Base-by-base conservation (phyloP, 2,329 filamentous ascomycete genomes). In the Diplodia sapinea region DNA sequence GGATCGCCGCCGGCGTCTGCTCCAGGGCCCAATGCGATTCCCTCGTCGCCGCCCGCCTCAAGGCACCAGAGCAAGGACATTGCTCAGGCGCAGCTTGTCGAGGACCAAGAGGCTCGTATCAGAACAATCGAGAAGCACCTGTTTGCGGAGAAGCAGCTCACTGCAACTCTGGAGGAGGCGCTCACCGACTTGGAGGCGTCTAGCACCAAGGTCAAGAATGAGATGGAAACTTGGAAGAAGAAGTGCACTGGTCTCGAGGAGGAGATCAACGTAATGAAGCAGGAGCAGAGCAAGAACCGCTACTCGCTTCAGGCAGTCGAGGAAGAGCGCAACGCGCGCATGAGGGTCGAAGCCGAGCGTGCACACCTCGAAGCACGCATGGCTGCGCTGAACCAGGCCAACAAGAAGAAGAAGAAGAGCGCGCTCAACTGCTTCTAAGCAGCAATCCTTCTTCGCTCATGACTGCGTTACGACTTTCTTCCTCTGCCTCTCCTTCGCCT, bases 71-170 rank as follows among this genome's bases (percentile, higher is more conserved):
- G 93, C 83, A 96, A 95, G 78, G 93, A 97, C 74, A 86, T 88
- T 67, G 84, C 89, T 63, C 86, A 90, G 68, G 87, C 89, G 61
- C 94, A 97, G 74, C 86, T 96, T 71, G 88, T 94, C 69, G 94
- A 98, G 75, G 95, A 99, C 73, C 94, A 97, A 78, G 95, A 99
- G 77, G 91, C 92, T 52, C 93, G 94, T 70, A 96, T 99, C 76
- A 90, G 91, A 69, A 96, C 93, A 7, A 96, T 99, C 70, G 94
- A 99, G 84, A 98, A 97, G 83, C 93, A 98, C 76, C 86, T 99
- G 29, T 91, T 91, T 71, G 95, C 95, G 3, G 95, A 99, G 84
- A 96, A 96, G 78, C 94, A 98, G 79, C 89, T 99, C 68, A 99
- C 94, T 0, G 90, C 92, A 57, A 98, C 94, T 2, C 86, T 99